These are phyloP conservation scores for Vigna reflexopilosa DNA, from an alignment of 306 rosid genomes.

Conservation along the genomic window DNA sequence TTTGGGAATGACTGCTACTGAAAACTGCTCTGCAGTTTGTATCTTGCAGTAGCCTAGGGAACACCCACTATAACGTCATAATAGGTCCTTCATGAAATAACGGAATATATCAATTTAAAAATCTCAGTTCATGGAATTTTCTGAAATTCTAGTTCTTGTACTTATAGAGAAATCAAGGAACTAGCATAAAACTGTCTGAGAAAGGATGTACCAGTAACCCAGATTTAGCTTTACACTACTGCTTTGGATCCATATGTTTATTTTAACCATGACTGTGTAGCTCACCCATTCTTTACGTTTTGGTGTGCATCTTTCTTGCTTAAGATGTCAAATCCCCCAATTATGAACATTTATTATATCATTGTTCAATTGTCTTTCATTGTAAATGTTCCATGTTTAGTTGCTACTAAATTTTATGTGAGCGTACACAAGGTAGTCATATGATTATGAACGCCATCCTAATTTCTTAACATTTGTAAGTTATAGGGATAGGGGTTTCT, in stretches of 20 bases:
- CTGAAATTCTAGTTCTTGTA: conserved; percentile 29
- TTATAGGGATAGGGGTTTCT: neutral
- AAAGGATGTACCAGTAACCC: conserved; percentile 27
- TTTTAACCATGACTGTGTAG: neutral
- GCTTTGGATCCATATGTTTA: neutral
- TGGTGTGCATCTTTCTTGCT: conserved; percentile 3
- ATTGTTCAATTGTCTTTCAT: conserved; percentile 12
- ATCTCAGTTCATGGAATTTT: neutral
- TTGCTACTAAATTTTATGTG: conserved; percentile 34
- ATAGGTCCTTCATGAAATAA: neutral
- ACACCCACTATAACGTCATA: neutral
- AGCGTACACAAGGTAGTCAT: conserved; percentile 1
- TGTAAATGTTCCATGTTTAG: neutral
- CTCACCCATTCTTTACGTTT: conserved; percentile 1
- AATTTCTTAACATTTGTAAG: conserved; percentile 23
- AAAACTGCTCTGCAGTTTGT: neutral
- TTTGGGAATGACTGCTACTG: no score
- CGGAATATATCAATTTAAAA: neutral
- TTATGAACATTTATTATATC: conserved; percentile 6
- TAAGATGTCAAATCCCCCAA: conserved; percentile 5
- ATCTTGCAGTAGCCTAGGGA: neutral
- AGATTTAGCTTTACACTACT: neutral
- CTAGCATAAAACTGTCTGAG: conserved; percentile 22
- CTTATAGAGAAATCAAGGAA: conserved; percentile 33
- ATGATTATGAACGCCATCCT: neutral